phyloP scores from a whole-genome alignment of 805 yeast species.

The Priceomyces haplophilus region DNA sequence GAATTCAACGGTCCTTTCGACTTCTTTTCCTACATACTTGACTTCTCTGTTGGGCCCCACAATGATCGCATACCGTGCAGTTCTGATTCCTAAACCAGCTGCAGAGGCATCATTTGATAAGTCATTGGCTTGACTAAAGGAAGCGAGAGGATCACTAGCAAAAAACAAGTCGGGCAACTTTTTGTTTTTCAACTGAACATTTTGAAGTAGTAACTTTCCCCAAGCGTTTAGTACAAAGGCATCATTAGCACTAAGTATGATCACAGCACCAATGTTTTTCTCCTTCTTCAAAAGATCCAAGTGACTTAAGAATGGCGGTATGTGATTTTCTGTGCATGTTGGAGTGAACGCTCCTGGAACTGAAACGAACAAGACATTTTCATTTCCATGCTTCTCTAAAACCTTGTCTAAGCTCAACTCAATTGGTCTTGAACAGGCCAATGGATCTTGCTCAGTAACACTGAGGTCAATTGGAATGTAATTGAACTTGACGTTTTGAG shows the following conservation, averaged over 20 bases:
- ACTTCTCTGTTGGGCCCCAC: conserved; percentile 27
- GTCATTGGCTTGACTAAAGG: conserved; percentile 27
- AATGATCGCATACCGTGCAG: conserved; percentile 39
- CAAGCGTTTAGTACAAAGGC: conserved; percentile 43
- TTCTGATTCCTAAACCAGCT: conserved; percentile 37
- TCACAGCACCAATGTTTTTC: conserved; percentile 29
- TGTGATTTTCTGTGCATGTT: conserved; percentile 44
- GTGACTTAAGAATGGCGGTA: conserved; percentile 36
- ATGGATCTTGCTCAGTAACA: conserved; percentile 23
- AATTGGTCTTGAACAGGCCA: conserved; percentile 34
- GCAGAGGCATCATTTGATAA: conserved; percentile 35
- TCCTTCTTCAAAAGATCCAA: conserved; percentile 26
- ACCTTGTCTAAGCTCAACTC: conserved; percentile 33
- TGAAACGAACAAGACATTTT: conserved; percentile 32
- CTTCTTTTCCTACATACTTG: conserved; percentile 34
- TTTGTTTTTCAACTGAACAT: conserved; percentile 14
- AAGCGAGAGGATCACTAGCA: conserved; percentile 40
- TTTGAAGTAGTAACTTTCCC: conserved; percentile 39
- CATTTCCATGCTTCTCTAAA: conserved; percentile 20
- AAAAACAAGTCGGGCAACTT: conserved; percentile 31
- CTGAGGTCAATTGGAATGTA: conserved; percentile 37
- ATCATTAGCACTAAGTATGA: conserved; percentile 41
- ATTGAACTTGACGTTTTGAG: conserved; percentile 30
- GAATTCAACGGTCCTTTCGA: conserved; percentile 28
- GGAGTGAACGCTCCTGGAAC: conserved; percentile 79